Conservation (phyloP, 768 basidiomycete species). For the Lepiota brunneoincarnata region DNA sequence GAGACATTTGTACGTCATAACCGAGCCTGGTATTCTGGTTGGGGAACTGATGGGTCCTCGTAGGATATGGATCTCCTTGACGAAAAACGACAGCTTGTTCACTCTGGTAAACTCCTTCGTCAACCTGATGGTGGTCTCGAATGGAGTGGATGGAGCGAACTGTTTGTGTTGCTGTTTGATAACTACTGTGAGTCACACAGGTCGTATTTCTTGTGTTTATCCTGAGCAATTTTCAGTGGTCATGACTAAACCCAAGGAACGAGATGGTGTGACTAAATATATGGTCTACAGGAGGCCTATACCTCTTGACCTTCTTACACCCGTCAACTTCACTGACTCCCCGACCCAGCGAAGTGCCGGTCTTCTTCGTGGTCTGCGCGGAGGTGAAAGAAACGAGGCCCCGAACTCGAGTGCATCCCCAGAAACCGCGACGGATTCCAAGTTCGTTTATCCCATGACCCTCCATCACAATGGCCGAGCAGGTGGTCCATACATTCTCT, state of each 20-base stretch:
- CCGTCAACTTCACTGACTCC: constrained; percentile 78
- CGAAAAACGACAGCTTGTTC: constrained; percentile 79
- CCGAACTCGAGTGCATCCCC: constrained; percentile 8
- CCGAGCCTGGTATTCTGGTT: background rate
- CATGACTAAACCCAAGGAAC: constrained; percentile 60
- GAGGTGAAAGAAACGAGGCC: constrained; percentile 24
- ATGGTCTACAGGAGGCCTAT: constrained; percentile 82
- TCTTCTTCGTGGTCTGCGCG: constrained; percentile 62
- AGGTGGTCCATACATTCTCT: constrained; percentile 81
- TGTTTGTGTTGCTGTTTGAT: constrained; percentile 90
- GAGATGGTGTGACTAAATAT: constrained; percentile 72
- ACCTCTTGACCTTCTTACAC: constrained; percentile 82
- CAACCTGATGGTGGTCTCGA: constrained; percentile 81
- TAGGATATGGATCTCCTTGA: constrained; percentile 88
- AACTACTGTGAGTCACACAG: constrained; percentile 72
- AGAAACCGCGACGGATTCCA: constrained; percentile 44
- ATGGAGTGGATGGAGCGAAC: constrained; percentile 79
- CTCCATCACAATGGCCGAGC: constrained; percentile 86
- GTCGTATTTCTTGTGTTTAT: constrained; percentile 7
- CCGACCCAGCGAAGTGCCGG: constrained; percentile 68
- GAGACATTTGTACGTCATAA: constrained; percentile 53
- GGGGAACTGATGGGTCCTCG: background rate
- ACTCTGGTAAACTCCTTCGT: constrained; percentile 76
- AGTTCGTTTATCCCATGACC: constrained; percentile 80
- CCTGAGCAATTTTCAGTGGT: constrained; percentile 53